Base-by-base conservation (phyloP, 2,329 filamentous ascomycete species). In the Aspergillus intermedius region DNA sequence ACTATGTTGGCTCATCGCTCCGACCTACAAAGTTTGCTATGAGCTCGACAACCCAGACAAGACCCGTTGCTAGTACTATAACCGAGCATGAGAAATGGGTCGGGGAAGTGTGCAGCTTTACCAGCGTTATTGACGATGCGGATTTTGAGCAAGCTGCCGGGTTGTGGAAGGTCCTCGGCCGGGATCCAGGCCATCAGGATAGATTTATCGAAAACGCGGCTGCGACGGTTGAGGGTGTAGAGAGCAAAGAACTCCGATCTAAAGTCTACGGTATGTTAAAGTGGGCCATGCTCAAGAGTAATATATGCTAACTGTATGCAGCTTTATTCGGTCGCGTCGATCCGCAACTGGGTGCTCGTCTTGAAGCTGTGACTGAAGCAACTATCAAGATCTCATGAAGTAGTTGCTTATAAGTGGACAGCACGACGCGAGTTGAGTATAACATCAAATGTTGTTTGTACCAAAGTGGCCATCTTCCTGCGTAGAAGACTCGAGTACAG, bases 1-100 rank as follows among this genome's bases (percentile, higher is more conserved):
- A 79, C 64, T 84, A 83, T 58, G 54, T 66, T 7, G 55, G 59
- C 25, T 67, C 62, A 0, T 53, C 54, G 13, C 47, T 68, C 4
- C 48, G 61, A 34, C 63, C 66, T 5, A 60, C 49, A 5, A 53
- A 40, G 2, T 60, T 55, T 43, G 56, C 54, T 23, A 48, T 34
- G 5, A 48, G 55, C 2, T 39, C 50, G 23, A 53, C 52, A 37
- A 45, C 46, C 19, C 17, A 44, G 3, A 53, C 37, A 25, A 47
- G 53, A 7, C 28, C 40, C 25, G 40, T 51, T 22, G 42, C 53
- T 35, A 58, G 48, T 52, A 51, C 53, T 22, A 56, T 57, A 28
- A 65, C 57, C 19, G 63, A 63, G 41, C 60, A 61, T 42, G 64
- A 59, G 43, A 59, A 62, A 13, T 65, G 62, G 62, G 53, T 53